These are phyloP conservation scores for Suillus subalutaceus DNA, from an alignment of 768 basidiomycete species.

Conservation along the genomic window DNA sequence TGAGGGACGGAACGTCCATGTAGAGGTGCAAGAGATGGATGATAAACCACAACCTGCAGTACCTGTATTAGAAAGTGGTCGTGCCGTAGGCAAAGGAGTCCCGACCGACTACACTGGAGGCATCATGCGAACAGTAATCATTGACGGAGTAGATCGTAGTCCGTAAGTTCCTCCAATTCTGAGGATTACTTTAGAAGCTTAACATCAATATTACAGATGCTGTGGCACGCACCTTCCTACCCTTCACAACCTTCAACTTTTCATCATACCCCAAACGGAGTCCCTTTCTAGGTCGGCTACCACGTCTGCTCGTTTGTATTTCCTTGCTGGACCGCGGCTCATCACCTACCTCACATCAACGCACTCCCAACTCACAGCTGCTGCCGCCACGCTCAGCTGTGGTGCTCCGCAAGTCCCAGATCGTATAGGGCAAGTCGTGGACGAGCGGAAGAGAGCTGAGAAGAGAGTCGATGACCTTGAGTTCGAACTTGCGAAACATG, in stretches of 20 bases:
- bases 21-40: conserved; percentile 77
- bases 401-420: conserved; percentile 68
- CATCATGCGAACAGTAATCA: conserved; percentile 77
- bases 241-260: conserved; percentile 71
- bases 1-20: conserved; percentile 65
- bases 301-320: conserved; percentile 74
- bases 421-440: conserved; percentile 66
- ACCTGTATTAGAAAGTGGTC: conserved; percentile 46
- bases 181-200: conserved; percentile 13
- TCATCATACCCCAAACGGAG: conserved; percentile 72
- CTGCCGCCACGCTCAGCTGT: conserved; percentile 68
- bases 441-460: conserved; percentile 65
- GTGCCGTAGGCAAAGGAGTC: conserved; percentile 56
- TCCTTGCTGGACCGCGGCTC: conserved; percentile 80
- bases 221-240: conserved; percentile 85
- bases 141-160: conserved; percentile 81
- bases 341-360: conserved; percentile 61
- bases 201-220: conserved; percentile 48
- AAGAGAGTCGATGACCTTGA: conserved; percentile 75
- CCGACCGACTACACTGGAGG: conserved; percentile 78
- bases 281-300: conserved; percentile 61
- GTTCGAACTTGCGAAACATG: conserved; percentile 55
- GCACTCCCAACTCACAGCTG: conserved; percentile 55
- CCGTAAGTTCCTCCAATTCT: conserved; percentile 50
- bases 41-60: conserved; percentile 34